A percentile compares a stretch with the other conserved stretches of the same genome.
Evolutionary conservation across 352 stramenopile species (phyloP).

Genomic region (Phytophthora chlamydospora): DNA sequence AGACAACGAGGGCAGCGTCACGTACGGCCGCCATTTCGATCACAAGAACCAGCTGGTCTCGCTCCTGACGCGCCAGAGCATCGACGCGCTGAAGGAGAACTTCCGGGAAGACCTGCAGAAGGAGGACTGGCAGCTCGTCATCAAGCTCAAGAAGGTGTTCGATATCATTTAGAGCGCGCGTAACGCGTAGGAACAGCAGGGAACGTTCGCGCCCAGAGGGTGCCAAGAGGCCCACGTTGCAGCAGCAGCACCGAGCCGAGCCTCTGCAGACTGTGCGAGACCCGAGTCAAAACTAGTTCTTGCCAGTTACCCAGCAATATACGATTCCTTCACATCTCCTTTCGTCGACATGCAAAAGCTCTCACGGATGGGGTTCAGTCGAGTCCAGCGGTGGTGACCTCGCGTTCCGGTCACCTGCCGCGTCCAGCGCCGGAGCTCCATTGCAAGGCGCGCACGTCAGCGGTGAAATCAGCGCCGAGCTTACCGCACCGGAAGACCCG

Average conservation of each 20-base stretch:
- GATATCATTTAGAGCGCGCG: constrained; percentile 93
- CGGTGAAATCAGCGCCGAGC: constrained; percentile 12
- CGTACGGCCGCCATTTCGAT: constrained; percentile 98
- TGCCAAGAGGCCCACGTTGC: constrained; percentile 6
- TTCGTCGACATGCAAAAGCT: constrained; percentile 29
- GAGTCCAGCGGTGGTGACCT: constrained; percentile 7
- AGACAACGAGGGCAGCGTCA: constrained; percentile 95
- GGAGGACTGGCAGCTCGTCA: constrained; percentile 98
- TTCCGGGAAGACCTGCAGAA: constrained; percentile 98
- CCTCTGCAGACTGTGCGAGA: neutral
- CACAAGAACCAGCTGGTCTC: constrained; percentile 90
- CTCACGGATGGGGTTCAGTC: constrained; percentile 17
- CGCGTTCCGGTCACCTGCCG: constrained; percentile 4
- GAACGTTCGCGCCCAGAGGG: constrained; percentile 20
- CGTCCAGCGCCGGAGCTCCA: neutral
- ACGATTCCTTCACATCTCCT: constrained; percentile 21
- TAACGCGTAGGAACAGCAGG: constrained; percentile 10
- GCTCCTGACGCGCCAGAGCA: constrained; percentile 91
- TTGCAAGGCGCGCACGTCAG: constrained; percentile 15
- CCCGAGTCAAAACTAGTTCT: constrained; percentile 21
- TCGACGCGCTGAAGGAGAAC: constrained; percentile 98
- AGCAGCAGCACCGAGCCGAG: too few species aligned
- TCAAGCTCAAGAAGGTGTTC: constrained; percentile 99
- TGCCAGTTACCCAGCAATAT: constrained; percentile 33
- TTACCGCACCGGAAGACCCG: constrained; percentile 21